Evolutionary conservation across 768 basidiomycete genomes (phyloP).

Genomic region (Mycena maculata): DNA sequence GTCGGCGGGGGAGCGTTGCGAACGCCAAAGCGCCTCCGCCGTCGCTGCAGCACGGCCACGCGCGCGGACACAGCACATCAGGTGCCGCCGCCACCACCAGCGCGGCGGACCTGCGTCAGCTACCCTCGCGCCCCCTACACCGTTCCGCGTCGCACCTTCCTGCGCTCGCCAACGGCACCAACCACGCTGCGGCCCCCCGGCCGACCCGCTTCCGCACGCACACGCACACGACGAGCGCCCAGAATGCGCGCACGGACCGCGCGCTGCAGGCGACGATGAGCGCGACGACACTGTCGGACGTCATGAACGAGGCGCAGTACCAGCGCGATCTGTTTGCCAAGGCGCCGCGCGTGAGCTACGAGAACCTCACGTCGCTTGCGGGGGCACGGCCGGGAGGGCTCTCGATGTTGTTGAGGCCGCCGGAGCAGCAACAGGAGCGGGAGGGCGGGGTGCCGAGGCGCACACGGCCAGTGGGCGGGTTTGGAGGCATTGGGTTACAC

Average conservation of each 20-base stretch:
- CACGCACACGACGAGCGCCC: constrained; percentile 21
- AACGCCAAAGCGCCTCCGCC: constrained; percentile 33
- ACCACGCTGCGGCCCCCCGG: too few species aligned
- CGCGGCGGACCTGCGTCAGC: constrained; percentile 30
- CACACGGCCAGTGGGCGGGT: constrained; percentile 32
- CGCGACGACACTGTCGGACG: constrained; percentile 11
- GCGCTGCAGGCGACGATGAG: constrained; percentile 28
- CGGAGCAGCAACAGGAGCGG: constrained; percentile 31
- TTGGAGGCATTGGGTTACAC: constrained; percentile 28
- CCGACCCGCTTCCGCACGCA: constrained; percentile 59
- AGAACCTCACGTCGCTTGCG: constrained; percentile 55
- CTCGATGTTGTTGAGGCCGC: constrained; percentile 35
- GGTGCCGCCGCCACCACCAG: neutral
- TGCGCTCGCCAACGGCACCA: constrained; percentile 49
- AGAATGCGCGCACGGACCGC: constrained; percentile 25
- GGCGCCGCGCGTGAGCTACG: constrained; percentile 73
- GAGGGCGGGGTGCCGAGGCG: constrained; percentile 5
- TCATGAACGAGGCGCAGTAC: constrained; percentile 27
- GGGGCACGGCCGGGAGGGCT: constrained; percentile 42
- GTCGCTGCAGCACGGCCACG: constrained; percentile 25
- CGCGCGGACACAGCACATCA: constrained; percentile 20
- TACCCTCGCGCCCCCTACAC: constrained; percentile 33
- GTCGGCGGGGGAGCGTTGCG: neutral
- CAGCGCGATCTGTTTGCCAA: constrained; percentile 74
- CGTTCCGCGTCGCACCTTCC: constrained; percentile 29